These are phyloP conservation scores for Pharus latifolius DNA, from an alignment of 176 grass and related monocot species.

Conservation along the genomic window DNA sequence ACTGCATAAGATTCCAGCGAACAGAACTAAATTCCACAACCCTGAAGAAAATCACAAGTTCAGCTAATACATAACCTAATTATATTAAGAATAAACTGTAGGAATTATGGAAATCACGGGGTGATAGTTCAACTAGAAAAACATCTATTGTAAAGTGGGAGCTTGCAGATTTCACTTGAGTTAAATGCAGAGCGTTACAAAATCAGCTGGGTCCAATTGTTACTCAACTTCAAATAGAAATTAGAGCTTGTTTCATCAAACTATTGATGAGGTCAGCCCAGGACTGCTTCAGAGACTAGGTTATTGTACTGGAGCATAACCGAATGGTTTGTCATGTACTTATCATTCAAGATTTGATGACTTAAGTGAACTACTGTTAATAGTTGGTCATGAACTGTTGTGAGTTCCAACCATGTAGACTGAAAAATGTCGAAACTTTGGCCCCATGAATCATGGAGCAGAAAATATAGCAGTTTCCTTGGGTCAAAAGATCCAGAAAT, in stretches of 20 bases:
- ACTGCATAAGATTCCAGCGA: background rate
- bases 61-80: background rate
- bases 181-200: background rate
- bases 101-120: no score
- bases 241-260: background rate
- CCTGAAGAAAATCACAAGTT: background rate
- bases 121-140: no score
- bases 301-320: background rate
- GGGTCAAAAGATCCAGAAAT: background rate
- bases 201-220: background rate
- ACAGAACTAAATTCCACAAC: background rate
- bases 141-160: background rate
- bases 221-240: background rate
- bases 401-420: background rate
- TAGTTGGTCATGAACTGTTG: background rate
- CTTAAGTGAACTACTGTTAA: background rate
- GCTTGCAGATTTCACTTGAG: background rate
- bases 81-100: background rate
- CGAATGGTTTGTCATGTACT: background rate
- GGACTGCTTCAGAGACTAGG: background rate
- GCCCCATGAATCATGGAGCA: background rate
- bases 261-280: background rate
- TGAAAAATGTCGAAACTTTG: background rate
- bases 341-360: background rate
- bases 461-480: background rate